These are phyloP conservation scores for Gymnopilus dilepis DNA, from an alignment of 768 basidiomycete species.

Conservation along the genomic window DNA sequence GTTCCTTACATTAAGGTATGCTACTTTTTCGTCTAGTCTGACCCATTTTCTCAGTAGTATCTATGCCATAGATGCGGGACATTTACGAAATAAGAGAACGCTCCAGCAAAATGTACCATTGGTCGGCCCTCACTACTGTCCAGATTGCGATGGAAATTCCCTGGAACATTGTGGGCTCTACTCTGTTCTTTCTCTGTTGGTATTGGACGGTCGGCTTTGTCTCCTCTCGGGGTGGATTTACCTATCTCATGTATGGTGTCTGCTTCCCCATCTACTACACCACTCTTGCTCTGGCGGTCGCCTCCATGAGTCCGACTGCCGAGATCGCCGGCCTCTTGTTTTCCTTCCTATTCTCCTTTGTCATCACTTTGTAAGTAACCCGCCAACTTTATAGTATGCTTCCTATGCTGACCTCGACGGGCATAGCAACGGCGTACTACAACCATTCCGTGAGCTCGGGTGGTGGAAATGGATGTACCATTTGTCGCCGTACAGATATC, in stretches of 20 bases:
- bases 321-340: constrained; percentile 66
- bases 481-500: constrained; percentile 55
- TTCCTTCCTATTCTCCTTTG: constrained; percentile 64
- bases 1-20: constrained; percentile 58
- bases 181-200: constrained; percentile 72
- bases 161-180: constrained; percentile 67
- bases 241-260: constrained; percentile 59
- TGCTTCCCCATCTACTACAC: constrained; percentile 71
- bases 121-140: constrained; percentile 62
- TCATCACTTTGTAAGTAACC: constrained; percentile 59
- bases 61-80: constrained; percentile 53
- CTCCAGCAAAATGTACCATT: constrained; percentile 67
- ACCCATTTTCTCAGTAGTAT: background rate
- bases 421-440: constrained; percentile 65
- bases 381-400: too few relatives aligned
- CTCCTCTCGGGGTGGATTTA: constrained; percentile 58
- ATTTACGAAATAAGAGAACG: constrained; percentile 75
- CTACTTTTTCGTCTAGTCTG: background rate
- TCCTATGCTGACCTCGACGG: background rate
- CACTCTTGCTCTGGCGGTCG: constrained; percentile 63
- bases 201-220: constrained; percentile 74
- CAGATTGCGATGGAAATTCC: constrained; percentile 65
- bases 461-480: constrained; percentile 81
- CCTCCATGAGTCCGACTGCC: constrained; percentile 62
- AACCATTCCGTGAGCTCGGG: constrained; percentile 62